Percentiles rank a stretch among this genome's conserved stretches.
Evolutionary conservation across 345 rosid species (phyloP).

Genomic region (Clarkia xantiana): DNA sequence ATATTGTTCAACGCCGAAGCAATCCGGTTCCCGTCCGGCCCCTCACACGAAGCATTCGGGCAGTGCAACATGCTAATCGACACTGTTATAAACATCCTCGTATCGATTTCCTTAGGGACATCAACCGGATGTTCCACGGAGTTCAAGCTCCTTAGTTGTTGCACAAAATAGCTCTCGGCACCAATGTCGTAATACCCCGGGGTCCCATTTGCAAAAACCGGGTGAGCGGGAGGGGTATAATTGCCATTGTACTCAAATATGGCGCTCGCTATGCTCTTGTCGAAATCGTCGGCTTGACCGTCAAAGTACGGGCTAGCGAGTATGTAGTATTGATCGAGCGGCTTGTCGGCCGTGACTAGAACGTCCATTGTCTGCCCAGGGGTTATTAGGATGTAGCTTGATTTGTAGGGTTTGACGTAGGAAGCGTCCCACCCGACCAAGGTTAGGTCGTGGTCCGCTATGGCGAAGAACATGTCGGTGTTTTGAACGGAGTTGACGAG

Average conservation of each 20-base stretch:
- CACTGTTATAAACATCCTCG: constrained; percentile 8
- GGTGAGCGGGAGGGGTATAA: constrained; percentile 6
- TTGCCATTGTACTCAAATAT: constrained; percentile 26
- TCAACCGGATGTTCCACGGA: constrained; percentile 13
- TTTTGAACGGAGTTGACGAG: constrained; percentile 15
- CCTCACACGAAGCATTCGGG: constrained; percentile 17
- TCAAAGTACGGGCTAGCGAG: constrained; percentile 10
- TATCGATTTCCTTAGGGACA: constrained; percentile 13
- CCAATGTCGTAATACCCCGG: constrained; percentile 9
- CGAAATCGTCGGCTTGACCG: constrained; percentile 9
- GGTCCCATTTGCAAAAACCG: constrained; percentile 5
- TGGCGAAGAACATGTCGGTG: constrained; percentile 17
- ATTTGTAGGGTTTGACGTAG: constrained; percentile 16
- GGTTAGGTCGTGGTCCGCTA: constrained; percentile 18
- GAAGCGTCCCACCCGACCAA: constrained; percentile 24
- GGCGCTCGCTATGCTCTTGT: constrained; percentile 18
- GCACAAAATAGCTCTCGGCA: constrained; percentile 8
- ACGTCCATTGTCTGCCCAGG: constrained; percentile 29
- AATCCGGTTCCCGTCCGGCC: constrained; percentile 22
- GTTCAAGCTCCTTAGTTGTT: constrained; percentile 10
- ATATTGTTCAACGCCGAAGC: constrained; percentile 37
- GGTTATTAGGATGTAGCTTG: constrained; percentile 11
- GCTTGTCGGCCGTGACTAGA: constrained; percentile 15
- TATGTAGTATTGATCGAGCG: constrained; percentile 18
- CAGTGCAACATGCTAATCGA: constrained; percentile 9